Base-by-base conservation (phyloP, 805 yeast genomes). In the Clavispora phyllophila region DNA sequence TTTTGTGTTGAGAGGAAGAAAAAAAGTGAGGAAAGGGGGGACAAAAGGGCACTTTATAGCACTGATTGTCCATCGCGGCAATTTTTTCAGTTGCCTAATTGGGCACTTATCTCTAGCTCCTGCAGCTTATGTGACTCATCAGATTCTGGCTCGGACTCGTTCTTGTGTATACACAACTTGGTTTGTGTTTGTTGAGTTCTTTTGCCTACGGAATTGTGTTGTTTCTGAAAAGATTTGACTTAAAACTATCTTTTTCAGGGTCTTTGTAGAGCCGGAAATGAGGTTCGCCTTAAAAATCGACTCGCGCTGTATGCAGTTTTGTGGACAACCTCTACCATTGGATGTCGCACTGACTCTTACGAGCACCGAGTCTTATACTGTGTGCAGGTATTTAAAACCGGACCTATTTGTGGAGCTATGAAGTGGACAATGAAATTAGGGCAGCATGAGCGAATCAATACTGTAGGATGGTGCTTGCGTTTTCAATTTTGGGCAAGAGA, bases 51-150 rank as follows among this genome's bases (percentile, higher is more conserved):
- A 37, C 45, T 49, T 51, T 51, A 50, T 48, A 51, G 20, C n/a
- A 20, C 47, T 39, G 55, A 51, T 51, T 46, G 49, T 45, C 49
- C 53, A 51, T 51, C 55, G 55, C 55, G 55, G 53, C 43, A 49
- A 32, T 28, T 47, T 43, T 42, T 40, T 42, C 40, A 40, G 32
- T 43, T 51, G 22, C 52, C 54, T 32, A 23, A 34, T 48, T 44
- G 42, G 52, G 51, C 28, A 35, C 37, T 35, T 35, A 35, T 35
- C 37, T n/a, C 17, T 34, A 7, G n/a, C 13, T 18, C 29, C 37
- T 35, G 37, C 37, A 35, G 18, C 18, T 23, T n/a, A 13, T 7
- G 28, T 35, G 37, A 35, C 37, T 35, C 37, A 33, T 20, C 36
- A 29, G 33, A 17, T 2, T 29, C 20, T n/a, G n/a, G 14, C 19